phyloP scores from a whole-genome alignment of 2,329 filamentous ascomycete species.

The Apiospora marii region DNA sequence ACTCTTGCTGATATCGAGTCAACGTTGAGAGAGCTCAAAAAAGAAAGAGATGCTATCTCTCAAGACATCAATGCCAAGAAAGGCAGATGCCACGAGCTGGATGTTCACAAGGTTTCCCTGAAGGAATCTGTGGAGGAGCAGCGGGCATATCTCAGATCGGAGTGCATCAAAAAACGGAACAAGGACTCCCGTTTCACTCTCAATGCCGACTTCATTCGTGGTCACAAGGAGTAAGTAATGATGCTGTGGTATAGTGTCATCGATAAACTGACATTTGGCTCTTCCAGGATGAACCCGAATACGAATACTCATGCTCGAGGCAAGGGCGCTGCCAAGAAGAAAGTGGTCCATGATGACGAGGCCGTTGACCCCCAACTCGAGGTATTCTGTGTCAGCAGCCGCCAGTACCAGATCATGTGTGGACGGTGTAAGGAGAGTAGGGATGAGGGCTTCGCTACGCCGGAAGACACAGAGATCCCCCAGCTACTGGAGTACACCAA shows the following conservation, averaged over 20 bases:
- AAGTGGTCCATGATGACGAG: constrained; percentile 59
- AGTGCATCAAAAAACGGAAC: background rate
- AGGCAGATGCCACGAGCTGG: background rate
- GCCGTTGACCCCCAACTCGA: constrained; percentile 61
- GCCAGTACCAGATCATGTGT: constrained; percentile 68
- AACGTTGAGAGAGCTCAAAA: background rate
- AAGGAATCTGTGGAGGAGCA: background rate
- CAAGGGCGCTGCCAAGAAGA: constrained; percentile 56
- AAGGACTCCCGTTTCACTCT: background rate
- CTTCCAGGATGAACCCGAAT: constrained; percentile 60
- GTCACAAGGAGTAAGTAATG: background rate
- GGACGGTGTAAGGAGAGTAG: constrained; percentile 58
- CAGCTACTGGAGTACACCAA: constrained; percentile 65
- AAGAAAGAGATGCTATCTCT: background rate
- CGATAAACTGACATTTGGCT: background rate
- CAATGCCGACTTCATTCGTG: background rate
- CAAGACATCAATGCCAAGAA: background rate
- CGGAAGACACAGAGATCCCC: constrained; percentile 47
- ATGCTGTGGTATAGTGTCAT: background rate
- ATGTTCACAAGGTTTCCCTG: background rate
- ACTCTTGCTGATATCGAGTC: background rate
- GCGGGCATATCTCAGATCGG: background rate
- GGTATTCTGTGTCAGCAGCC: constrained; percentile 70
- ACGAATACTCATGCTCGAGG: constrained; percentile 58
- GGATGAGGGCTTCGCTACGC: background rate